Evolutionary conservation across 2,329 filamentous ascomycete genomes (phyloP).

Genomic region (Blastomyces parvus): DNA sequence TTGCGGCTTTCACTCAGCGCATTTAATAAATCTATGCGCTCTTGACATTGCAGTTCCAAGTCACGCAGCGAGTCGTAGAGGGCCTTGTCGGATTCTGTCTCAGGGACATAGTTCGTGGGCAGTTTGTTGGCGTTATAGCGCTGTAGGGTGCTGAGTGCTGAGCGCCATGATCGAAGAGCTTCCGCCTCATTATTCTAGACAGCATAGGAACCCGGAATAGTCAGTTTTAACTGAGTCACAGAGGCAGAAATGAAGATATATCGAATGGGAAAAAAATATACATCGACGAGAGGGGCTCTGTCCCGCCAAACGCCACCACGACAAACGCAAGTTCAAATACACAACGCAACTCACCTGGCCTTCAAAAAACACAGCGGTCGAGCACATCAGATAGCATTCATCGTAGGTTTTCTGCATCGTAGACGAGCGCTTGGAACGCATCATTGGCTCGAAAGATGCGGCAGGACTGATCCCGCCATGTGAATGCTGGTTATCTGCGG

Average conservation of each 20-base stretch:
- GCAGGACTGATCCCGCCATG: constrained; percentile 11
- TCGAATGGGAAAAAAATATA: background rate
- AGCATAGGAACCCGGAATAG: background rate
- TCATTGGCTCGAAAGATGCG: constrained; percentile 31
- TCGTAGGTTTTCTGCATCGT: constrained; percentile 95
- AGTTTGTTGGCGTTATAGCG: constrained; percentile 72
- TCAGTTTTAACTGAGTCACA: background rate
- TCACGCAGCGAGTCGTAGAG: constrained; percentile 70
- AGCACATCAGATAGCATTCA: constrained; percentile 89
- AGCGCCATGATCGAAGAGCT: constrained; percentile 82
- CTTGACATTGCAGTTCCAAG: constrained; percentile 85
- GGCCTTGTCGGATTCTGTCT: constrained; percentile 73
- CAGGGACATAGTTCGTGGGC: constrained; percentile 57
- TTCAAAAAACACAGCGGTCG: constrained; percentile 93
- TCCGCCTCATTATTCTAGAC: constrained; percentile 77
- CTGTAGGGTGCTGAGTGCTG: constrained; percentile 78
- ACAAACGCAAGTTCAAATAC: background rate
- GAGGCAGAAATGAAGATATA: background rate
- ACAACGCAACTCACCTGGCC: constrained; percentile 54
- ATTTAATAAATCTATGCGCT: constrained; percentile 79
- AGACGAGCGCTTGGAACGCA: constrained; percentile 52
- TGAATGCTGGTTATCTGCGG: background rate
- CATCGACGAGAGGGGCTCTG: background rate
- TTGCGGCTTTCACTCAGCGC: constrained; percentile 60
- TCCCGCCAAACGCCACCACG: background rate